Percentiles rank a stretch among this genome's conserved stretches.
These are phyloP conservation scores for Candida dubliniensis DNA, from an alignment of 1,139 yeast genomes.

Conservation along the genomic window DNA sequence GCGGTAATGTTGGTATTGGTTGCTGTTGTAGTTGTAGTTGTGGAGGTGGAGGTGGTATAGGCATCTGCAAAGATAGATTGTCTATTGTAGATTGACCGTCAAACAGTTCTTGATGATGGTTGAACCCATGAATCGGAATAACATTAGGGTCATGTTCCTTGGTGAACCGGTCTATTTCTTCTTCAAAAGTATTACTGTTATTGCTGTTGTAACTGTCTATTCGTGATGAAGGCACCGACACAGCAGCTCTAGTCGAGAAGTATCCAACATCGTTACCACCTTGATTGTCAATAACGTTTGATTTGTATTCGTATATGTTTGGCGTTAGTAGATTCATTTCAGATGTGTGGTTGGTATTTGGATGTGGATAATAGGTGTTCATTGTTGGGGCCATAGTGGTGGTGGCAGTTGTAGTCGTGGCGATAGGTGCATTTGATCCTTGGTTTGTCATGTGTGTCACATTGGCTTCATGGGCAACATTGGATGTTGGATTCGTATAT, in stretches of 20 bases:
- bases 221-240: slow-evolving; percentile 17
- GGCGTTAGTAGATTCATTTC: slow-evolving; percentile 4
- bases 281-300: background rate
- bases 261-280: slow-evolving; percentile 8
- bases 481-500: slow-evolving; percentile 7
- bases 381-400: background rate
- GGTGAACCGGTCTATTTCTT: slow-evolving; percentile 10
- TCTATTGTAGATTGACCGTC: no score
- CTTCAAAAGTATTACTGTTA: slow-evolving; percentile 10
- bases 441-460: background rate
- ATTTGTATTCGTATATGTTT: slow-evolving; percentile 4
- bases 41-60: background rate
- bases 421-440: background rate
- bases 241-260: slow-evolving; percentile 12
- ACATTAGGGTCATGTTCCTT: slow-evolving; percentile 1
- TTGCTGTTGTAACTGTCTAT: slow-evolving; percentile 10
- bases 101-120: background rate
- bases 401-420: background rate
- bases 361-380: background rate
- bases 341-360: background rate
- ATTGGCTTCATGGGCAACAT: background rate
- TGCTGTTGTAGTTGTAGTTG: background rate
- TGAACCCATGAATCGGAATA: background rate
- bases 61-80: background rate
- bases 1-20: background rate